These are phyloP conservation scores for Cryptosporidium baileyi DNA, from an alignment of 169 alveolate species.

Conservation along the genomic window DNA sequence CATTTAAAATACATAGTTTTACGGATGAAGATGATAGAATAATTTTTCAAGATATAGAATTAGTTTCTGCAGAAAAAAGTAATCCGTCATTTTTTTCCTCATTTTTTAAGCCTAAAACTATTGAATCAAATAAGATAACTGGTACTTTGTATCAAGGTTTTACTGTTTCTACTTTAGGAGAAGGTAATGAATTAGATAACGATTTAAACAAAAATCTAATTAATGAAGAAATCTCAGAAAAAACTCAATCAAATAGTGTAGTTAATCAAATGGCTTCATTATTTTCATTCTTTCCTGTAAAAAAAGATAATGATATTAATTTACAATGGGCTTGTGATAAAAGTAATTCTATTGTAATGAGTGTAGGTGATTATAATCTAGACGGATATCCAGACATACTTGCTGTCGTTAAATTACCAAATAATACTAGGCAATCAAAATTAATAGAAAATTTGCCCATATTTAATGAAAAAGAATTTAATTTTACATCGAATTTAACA, in stretches of 20 bases:
- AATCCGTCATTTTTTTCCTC: conserved; percentile 12
- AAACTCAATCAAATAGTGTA: background rate
- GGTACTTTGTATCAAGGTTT: conserved; percentile 16
- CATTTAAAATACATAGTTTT: conserved; percentile 73
- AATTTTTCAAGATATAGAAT: conserved; percentile 27
- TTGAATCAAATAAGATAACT: background rate
- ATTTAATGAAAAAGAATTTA: background rate
- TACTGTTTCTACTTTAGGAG: conserved; percentile 9
- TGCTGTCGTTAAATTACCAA: conserved; percentile 10
- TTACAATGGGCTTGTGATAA: conserved; percentile 21
- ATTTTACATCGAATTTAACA: background rate
- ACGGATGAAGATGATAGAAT: conserved; percentile 21
- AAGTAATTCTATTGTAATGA: background rate
- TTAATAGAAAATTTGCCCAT: conserved; percentile 37
- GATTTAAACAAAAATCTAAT: background rate
- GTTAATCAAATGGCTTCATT: conserved; percentile 53
- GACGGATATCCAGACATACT: conserved; percentile 78
- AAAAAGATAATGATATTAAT: background rate
- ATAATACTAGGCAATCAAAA: conserved; percentile 39
- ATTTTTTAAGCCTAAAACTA: background rate
- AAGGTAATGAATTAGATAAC: background rate
- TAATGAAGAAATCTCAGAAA: background rate
- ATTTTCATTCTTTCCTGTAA: conserved; percentile 32
- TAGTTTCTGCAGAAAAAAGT: background rate
- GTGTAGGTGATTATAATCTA: conserved; percentile 75